phyloP scores from a whole-genome alignment of 345 rosid species.

The Melaleuca alternifolia region DNA sequence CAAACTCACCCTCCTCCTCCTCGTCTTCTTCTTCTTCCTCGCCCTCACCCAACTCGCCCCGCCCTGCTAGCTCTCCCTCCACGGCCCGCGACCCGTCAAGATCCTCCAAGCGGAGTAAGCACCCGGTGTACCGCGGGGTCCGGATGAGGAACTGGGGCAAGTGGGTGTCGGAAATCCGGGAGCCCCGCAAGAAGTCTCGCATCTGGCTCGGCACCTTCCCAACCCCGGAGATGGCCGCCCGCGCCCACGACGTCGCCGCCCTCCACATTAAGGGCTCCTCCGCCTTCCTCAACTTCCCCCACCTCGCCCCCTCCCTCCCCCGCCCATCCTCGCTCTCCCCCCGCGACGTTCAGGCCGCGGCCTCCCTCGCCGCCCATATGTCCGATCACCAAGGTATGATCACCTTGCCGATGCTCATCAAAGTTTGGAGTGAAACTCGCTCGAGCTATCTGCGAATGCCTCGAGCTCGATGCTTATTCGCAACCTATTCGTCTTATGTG shows the following conservation, averaged over 20 bases:
- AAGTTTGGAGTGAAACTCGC: not conserved
- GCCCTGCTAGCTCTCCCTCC: conserved; percentile 10
- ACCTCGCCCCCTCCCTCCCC: conserved; percentile 55
- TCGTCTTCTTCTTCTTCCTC: not conserved
- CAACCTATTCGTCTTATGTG: not conserved
- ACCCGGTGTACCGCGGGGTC: conserved; percentile 71
- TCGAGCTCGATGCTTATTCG: not conserved
- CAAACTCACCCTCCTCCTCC: not conserved
- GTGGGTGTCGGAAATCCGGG: conserved; percentile 98
- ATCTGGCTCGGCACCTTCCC: conserved; percentile 95
- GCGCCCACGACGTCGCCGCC: conserved; percentile 95
- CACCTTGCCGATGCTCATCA: not conserved
- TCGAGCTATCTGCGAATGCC: not conserved
- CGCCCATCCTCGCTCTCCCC: conserved; percentile 68
- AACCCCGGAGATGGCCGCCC: conserved; percentile 95
- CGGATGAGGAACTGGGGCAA: conserved; percentile 96
- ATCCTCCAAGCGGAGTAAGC: conserved; percentile 25
- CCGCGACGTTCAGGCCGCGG: conserved; percentile 85
- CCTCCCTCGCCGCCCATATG: conserved; percentile 86
- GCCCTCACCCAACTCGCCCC: not conserved
- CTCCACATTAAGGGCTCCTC: conserved; percentile 71
- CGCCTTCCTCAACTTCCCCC: conserved; percentile 85
- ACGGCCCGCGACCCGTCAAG: conserved; percentile 18
- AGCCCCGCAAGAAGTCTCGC: conserved; percentile 86
- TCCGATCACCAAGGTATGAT: not conserved